These are phyloP conservation scores for Phytophthora pisi DNA, from an alignment of 352 stramenopile genomes.

Conservation along the genomic window DNA sequence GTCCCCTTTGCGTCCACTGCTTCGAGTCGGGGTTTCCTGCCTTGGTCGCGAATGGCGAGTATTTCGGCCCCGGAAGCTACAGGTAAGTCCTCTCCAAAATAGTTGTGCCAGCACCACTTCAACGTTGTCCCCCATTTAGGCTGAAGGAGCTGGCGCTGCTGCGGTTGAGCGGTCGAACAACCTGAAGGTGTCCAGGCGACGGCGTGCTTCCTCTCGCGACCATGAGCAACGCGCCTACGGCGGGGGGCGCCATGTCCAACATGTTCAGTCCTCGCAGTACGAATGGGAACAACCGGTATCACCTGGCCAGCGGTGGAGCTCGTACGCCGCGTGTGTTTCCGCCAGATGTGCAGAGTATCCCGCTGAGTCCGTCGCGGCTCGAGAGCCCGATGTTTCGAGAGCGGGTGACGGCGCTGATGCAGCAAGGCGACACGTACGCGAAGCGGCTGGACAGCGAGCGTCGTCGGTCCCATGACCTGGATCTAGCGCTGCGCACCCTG, in stretches of 20 bases:
- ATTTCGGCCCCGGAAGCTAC: not conserved
- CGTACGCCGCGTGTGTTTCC: conserved; percentile 64
- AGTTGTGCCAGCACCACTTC: conserved; percentile 12
- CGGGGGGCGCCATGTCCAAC: conserved; percentile 18
- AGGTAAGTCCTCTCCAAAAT: conserved; percentile 26
- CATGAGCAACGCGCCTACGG: conserved; percentile 24
- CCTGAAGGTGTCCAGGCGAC: not conserved
- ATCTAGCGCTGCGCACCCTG: conserved; percentile 32
- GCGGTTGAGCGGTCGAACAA: not conserved
- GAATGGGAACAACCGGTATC: conserved; percentile 37
- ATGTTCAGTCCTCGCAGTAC: conserved; percentile 32
- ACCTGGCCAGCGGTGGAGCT: conserved; percentile 38
- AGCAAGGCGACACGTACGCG: conserved; percentile 75
- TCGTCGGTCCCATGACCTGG: conserved; percentile 56
- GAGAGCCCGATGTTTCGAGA: conserved; percentile 79
- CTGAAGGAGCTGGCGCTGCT: not conserved
- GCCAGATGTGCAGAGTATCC: conserved; percentile 55
- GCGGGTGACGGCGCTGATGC: conserved; percentile 65
- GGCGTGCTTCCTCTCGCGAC: not conserved
- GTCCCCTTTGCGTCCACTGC: not conserved
- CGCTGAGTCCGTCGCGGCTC: conserved; percentile 68
- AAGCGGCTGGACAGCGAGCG: conserved; percentile 72
- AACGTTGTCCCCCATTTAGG: conserved; percentile 26
- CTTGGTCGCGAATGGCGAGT: too few species aligned
- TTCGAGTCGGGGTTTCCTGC: not conserved